These are phyloP conservation scores for Heterococcus sp. DNA, from an alignment of 108 stramenopile species.

Conservation along the genomic window DNA sequence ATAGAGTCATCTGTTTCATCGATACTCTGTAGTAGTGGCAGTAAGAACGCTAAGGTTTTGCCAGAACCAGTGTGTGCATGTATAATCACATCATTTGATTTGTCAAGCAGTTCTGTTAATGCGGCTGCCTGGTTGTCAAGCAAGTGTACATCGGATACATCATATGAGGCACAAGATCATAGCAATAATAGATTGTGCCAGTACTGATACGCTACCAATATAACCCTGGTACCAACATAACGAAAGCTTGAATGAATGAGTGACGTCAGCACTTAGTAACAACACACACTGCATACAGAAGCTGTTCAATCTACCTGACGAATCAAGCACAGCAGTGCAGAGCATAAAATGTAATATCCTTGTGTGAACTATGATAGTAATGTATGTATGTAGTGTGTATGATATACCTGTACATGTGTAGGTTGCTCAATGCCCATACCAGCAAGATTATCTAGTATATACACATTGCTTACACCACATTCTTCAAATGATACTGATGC, in stretches of 20 bases:
- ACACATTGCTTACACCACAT: slow-evolving; percentile 5
- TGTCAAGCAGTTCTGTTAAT: slow-evolving; percentile 42
- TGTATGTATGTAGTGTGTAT: too few relatives aligned
- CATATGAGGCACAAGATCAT: neutral
- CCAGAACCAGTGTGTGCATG: slow-evolving; percentile 56
- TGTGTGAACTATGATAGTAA: too few relatives aligned
- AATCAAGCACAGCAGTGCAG: too few relatives aligned
- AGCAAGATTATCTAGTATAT: slow-evolving; percentile 3
- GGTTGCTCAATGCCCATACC: slow-evolving; percentile 5
- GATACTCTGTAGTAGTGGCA: slow-evolving; percentile 65
- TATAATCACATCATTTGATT: slow-evolving; percentile 33
- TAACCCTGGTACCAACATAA: neutral
- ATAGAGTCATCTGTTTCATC: slow-evolving; percentile 17
- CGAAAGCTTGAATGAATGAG: neutral
- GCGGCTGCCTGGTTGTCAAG: slow-evolving; percentile 13
- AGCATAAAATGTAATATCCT: too few relatives aligned
- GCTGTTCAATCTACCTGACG: neutral
- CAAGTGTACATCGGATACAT: neutral
- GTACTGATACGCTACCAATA: neutral
- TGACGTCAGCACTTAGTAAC: neutral
- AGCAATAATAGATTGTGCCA: neutral
- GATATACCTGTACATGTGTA: slow-evolving; percentile 10
- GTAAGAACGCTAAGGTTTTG: slow-evolving; percentile 56
- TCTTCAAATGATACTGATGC: slow-evolving; percentile 1
- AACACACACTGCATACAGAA: neutral